Base-by-base conservation (phyloP, 768 basidiomycete genomes). In the Gymnopilus junonius region DNA sequence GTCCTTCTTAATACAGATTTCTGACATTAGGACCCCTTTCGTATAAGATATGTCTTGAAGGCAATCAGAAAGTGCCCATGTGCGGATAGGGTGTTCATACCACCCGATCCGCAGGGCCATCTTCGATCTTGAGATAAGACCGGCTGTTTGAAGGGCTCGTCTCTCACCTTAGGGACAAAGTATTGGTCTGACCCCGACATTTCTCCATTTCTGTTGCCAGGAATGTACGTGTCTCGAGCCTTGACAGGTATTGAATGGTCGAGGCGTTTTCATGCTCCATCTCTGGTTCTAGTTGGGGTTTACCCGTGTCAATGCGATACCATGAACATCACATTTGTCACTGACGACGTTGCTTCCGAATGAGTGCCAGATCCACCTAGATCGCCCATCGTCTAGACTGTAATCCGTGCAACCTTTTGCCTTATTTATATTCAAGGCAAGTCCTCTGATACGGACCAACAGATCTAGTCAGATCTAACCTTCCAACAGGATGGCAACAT, bases 401-500 rank as follows among this genome's bases (percentile, higher is more conserved):
- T 42, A 55, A 58, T 29, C 55, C 55, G 34, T 45, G 40, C 40
- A 53, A 23, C 39, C 35, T 54, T n/a, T 46, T 55, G 54, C 48
- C 54, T 27, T 32, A 53, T 53, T 27, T 25, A 25, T 58, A 31
- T 53, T n/a, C 48, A 37, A 42, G 25, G 32, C 53, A 8, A 32
- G n/a, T 21, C 27, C 21, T 40, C n/a, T 29, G 32, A 37, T 45
- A 48, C 29, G 57, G 35, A 25, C 34, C 59, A 61, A 34, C 46
- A 53, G 63, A 66, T 68, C 72, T 68, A 63, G 63, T 59, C 68
- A 67, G 71, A 61, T 61, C 50, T 43, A 40, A 27, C 69, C 46
- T 66, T 65, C 56, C 60, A 39, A 21, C 55, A 58, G 70, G 70
- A 66, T 75, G 64, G 70, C 69, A 75, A 76, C 74, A 73, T 55